These are phyloP conservation scores for Cryphonectria radicalis DNA, from an alignment of 2,329 filamentous ascomycete species.

Conservation along the genomic window DNA sequence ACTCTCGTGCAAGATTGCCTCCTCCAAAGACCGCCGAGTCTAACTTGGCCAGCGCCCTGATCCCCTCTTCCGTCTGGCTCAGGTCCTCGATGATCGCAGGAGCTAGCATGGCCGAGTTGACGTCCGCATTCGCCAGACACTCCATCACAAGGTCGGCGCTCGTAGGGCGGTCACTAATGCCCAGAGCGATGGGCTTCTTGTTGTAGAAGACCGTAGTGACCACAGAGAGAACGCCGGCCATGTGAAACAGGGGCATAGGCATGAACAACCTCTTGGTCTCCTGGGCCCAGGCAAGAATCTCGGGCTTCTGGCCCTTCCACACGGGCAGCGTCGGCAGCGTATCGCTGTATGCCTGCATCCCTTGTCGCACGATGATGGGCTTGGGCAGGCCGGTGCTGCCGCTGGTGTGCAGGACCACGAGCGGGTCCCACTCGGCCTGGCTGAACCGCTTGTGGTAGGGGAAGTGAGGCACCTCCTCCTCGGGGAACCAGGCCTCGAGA, in stretches of 20 bases:
- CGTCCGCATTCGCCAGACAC: constrained; percentile 36
- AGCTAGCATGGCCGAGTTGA: constrained; percentile 39
- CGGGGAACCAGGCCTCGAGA: constrained; percentile 43
- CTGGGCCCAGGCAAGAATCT: constrained; percentile 12
- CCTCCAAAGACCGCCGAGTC: constrained; percentile 34
- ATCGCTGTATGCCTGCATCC: constrained; percentile 44
- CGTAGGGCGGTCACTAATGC: constrained; percentile 40
- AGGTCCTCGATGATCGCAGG: constrained; percentile 51
- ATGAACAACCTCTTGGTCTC: constrained; percentile 17
- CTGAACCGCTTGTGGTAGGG: constrained; percentile 48
- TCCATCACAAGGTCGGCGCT: constrained; percentile 41
- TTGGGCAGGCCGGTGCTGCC: constrained; percentile 53
- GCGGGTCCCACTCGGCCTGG: constrained; percentile 47
- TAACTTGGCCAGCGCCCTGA: constrained; percentile 40
- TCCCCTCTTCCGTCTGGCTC: constrained; percentile 39
- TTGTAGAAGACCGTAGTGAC: constrained; percentile 39
- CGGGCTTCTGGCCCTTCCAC: constrained; percentile 27
- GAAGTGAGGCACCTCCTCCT: constrained; percentile 40
- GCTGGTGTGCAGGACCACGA: constrained; percentile 49
- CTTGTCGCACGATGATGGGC: constrained; percentile 46
- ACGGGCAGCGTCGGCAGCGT: constrained; percentile 34
- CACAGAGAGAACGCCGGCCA: constrained; percentile 39
- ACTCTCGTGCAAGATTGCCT: constrained; percentile 44
- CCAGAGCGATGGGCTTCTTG: constrained; percentile 36
- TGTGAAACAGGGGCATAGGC: constrained; percentile 46